phyloP scores from a whole-genome alignment of 306 rosid genomes.

The Biancaea sappan region DNA sequence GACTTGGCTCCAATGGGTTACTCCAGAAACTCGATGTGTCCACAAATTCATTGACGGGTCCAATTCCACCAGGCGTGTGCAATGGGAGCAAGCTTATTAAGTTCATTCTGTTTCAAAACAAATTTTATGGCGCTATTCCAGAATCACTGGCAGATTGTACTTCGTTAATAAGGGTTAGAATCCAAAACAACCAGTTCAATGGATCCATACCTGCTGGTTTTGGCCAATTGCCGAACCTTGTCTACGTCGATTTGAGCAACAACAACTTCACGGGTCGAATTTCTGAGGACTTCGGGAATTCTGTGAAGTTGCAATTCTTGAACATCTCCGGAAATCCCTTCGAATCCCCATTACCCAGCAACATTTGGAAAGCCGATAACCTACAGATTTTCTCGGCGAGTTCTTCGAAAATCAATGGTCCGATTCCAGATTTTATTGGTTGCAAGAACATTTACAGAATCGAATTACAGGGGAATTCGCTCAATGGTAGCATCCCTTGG shows the following conservation, averaged over 20 bases:
- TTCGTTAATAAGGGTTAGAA: conserved; percentile 63
- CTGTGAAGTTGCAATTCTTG: conserved; percentile 39
- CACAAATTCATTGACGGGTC: conserved; percentile 74
- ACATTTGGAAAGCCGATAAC: conserved; percentile 50
- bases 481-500: conserved; percentile 77
- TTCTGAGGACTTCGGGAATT: conserved; percentile 58
- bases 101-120: conserved; percentile 70
- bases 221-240: conserved; percentile 43
- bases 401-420: conserved; percentile 44
- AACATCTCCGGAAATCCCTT: conserved; percentile 56
- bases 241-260: conserved; percentile 58
- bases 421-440: conserved; percentile 59
- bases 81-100: conserved; percentile 58
- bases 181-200: conserved; percentile 67
- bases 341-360: conserved; percentile 38
- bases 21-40: conserved; percentile 64
- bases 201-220: conserved; percentile 69
- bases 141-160: conserved; percentile 52
- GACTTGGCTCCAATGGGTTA: conserved; percentile 61
- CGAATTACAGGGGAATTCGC: conserved; percentile 60
- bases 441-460: conserved; percentile 54
- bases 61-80: conserved; percentile 67
- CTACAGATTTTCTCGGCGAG: conserved; percentile 59
- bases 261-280: conserved; percentile 47
- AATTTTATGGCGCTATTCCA: conserved; percentile 48